Conservation (phyloP, 2,329 filamentous ascomycete genomes). For the Juglanconis sp. region DNA sequence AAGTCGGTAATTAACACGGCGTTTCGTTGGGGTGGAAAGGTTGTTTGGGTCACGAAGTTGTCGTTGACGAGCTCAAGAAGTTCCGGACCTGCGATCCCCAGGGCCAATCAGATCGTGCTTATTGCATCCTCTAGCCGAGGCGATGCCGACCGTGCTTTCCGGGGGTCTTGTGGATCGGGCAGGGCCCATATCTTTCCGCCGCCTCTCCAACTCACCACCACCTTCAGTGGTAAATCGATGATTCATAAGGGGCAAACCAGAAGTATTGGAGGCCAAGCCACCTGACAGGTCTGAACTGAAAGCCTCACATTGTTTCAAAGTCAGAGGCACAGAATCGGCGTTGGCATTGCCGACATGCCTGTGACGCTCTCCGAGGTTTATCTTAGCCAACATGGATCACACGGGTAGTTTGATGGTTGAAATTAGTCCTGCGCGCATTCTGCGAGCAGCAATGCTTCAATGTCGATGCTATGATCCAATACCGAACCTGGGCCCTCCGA, state of each 20-base stretch:
- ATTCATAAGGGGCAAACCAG: slow-evolving; percentile 9
- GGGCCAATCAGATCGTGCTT: slow-evolving; percentile 19
- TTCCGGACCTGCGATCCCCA: background rate
- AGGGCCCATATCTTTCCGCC: background rate
- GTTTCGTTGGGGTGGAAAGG: background rate
- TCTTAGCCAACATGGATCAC: no score
- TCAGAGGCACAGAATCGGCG: no score
- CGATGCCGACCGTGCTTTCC: slow-evolving; percentile 5
- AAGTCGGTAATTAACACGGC: slow-evolving; percentile 7
- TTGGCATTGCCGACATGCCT: no score
- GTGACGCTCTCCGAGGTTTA: no score
- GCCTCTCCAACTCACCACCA: background rate
- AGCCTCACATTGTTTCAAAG: no score
- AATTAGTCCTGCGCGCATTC: no score
- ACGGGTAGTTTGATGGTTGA: no score
- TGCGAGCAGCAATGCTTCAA: no score
- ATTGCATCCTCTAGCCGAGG: slow-evolving; percentile 1
- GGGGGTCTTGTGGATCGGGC: background rate
- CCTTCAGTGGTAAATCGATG: slow-evolving; percentile 5
- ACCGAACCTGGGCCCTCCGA: no score
- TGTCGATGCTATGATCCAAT: no score
- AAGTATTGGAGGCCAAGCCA: no score
- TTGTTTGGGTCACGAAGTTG: background rate
- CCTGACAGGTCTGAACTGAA: no score
- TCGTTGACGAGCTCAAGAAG: background rate